Conservation (phyloP, 2,329 filamentous ascomycete species). For the Cladosporium sp. region DNA sequence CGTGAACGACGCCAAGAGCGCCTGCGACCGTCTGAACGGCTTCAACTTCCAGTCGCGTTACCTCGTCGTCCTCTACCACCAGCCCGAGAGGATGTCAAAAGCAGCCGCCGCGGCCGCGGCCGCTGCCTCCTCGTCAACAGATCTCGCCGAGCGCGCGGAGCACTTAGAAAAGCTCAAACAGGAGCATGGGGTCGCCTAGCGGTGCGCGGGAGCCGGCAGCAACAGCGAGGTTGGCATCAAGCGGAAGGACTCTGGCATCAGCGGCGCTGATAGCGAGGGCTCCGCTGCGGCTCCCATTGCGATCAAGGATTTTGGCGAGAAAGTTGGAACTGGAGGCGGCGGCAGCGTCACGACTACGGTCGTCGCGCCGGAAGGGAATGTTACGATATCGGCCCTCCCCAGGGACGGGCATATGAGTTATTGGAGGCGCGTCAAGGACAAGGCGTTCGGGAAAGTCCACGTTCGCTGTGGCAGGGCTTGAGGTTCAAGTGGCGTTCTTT, state of each 20-base stretch:
- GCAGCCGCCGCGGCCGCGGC: slow-evolving; percentile 59
- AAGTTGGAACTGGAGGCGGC: neutral
- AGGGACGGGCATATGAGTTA: neutral
- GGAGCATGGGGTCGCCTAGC: slow-evolving; percentile 95
- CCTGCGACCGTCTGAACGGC: slow-evolving; percentile 98
- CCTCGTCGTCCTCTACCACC: slow-evolving; percentile 79
- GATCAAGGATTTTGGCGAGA: slow-evolving; percentile 8
- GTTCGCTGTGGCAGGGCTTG: slow-evolving; percentile 11
- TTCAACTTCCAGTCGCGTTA: slow-evolving; percentile 99
- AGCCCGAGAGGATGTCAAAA: slow-evolving; percentile 72
- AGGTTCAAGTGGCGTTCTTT: slow-evolving; percentile 5
- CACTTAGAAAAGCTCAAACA: slow-evolving; percentile 97
- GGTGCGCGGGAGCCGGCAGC: slow-evolving; percentile 27
- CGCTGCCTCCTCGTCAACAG: slow-evolving; percentile 33
- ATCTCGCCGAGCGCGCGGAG: slow-evolving; percentile 87
- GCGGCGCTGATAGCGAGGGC: slow-evolving; percentile 11
- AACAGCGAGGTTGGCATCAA: slow-evolving; percentile 13
- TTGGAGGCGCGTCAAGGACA: slow-evolving; percentile 10
- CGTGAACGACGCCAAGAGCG: slow-evolving; percentile 96
- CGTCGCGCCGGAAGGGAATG: slow-evolving; percentile 5
- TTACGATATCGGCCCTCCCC: slow-evolving; percentile 5
- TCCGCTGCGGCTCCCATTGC: slow-evolving; percentile 10
- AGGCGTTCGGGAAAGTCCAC: slow-evolving; percentile 12
- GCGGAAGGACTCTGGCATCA: slow-evolving; percentile 26
- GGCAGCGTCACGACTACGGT: neutral